A percentile compares a stretch with the other conserved stretches of the same genome.
Conservation (phyloP, 1,284 basidiomycete species). For the Tylopilus orsonianus region DNA sequence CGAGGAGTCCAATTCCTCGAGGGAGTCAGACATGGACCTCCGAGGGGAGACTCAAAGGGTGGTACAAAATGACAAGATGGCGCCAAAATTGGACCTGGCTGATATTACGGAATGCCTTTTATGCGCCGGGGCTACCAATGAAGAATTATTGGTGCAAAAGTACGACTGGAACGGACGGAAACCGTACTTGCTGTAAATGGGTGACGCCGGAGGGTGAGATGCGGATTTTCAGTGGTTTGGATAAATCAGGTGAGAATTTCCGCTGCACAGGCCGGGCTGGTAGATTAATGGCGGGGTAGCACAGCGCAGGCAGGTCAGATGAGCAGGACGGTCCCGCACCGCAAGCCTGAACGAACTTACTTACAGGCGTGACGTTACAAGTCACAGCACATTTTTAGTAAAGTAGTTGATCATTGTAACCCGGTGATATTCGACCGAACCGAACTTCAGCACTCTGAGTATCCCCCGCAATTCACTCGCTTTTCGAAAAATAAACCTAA, state of each 20-base stretch:
- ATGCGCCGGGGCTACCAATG: conserved; percentile 2
- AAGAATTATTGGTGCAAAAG: conserved; percentile 14
- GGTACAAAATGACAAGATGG: conserved; percentile 25
- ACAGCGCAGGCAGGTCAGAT: conserved; percentile 24
- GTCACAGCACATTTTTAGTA: conserved; percentile 35
- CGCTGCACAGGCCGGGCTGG: conserved; percentile 5
- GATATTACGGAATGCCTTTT: conserved; percentile 11
- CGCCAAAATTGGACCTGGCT: conserved; percentile 3
- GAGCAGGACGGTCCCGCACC: conserved; percentile 32
- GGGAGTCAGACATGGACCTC: conserved; percentile 33
- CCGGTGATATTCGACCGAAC: conserved; percentile 19
- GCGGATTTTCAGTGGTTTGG: conserved; percentile 12
- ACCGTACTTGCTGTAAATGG: conserved; percentile 14
- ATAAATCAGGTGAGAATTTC: conserved; percentile 15
- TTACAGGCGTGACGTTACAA: conserved; percentile 37
- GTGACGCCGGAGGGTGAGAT: conserved; percentile 6
- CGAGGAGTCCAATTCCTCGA: conserved; percentile 45
- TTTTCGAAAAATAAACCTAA: not conserved
- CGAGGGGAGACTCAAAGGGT: conserved; percentile 10
- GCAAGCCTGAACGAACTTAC: conserved; percentile 36
- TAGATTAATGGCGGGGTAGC: conserved; percentile 11
- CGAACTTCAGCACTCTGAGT: not conserved
- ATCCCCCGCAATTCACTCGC: not conserved
- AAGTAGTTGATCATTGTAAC: conserved; percentile 36
- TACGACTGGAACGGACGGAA: conserved; percentile 9